Evolutionary conservation across 2,329 filamentous ascomycete species (phyloP).

Genomic region (Arachnopeziza araneosa): DNA sequence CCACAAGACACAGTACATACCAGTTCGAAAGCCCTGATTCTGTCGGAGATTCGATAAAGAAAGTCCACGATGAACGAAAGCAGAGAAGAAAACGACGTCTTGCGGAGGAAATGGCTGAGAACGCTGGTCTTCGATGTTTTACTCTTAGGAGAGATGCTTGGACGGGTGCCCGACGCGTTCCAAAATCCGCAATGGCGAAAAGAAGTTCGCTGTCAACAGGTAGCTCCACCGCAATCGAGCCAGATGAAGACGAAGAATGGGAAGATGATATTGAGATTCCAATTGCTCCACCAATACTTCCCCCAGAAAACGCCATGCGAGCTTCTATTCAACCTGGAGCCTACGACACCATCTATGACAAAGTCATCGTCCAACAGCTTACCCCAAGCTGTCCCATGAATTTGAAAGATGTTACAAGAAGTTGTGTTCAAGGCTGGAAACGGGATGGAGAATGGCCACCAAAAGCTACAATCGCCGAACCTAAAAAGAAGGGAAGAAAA

Average conservation of each 20-base stretch:
- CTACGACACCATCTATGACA: conserved; percentile 82
- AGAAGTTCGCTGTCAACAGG: conserved; percentile 30
- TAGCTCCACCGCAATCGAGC: conserved; percentile 20
- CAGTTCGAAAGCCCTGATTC: conserved; percentile 37
- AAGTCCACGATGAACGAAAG: conserved; percentile 30
- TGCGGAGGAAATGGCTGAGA: conserved; percentile 67
- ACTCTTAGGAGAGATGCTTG: conserved; percentile 72
- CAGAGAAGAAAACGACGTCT: conserved; percentile 42
- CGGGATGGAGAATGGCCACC: conserved; percentile 91
- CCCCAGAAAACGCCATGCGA: conserved; percentile 69
- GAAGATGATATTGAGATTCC: conserved; percentile 46
- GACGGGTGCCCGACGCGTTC: conserved; percentile 66
- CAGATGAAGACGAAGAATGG: conserved; percentile 21
- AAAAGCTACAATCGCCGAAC: conserved; percentile 29
- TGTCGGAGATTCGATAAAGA: conserved; percentile 28
- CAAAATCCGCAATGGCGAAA: conserved; percentile 33
- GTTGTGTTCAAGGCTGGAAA: conserved; percentile 88
- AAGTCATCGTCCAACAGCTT: conserved; percentile 73
- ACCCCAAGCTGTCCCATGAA: conserved; percentile 88
- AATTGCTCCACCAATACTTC: conserved; percentile 66
- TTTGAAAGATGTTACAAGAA: conserved; percentile 70
- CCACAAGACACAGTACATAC: conserved; percentile 28
- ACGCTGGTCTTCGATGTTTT: conserved; percentile 76
- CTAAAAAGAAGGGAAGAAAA: conserved; percentile 22
- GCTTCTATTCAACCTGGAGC: conserved; percentile 66